Conservation (phyloP, 2,329 filamentous ascomycete genomes). For the Coniochaeta hoffmannii region DNA sequence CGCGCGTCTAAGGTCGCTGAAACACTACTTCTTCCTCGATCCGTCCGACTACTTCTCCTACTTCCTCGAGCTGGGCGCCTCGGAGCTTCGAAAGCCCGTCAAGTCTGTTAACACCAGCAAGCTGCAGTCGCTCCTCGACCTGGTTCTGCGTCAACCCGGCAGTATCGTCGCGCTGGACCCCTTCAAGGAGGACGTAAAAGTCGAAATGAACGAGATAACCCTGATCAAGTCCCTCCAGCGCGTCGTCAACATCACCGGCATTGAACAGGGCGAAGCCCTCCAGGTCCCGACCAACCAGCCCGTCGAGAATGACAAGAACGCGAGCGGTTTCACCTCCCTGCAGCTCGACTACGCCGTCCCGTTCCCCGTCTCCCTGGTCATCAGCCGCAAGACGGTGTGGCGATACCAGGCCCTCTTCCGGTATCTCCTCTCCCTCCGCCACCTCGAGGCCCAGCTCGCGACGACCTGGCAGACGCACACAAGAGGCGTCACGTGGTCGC, state of each 20-base stretch:
- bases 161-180: slow-evolving; percentile 90
- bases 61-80: slow-evolving; percentile 85
- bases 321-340: slow-evolving; percentile 83
- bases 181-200: slow-evolving; percentile 97
- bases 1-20: slow-evolving; percentile 78
- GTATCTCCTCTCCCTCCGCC: slow-evolving; percentile 81
- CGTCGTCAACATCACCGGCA: slow-evolving; percentile 92
- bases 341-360: slow-evolving; percentile 93
- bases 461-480: slow-evolving; percentile 87
- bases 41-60: slow-evolving; percentile 97
- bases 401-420: slow-evolving; percentile 94
- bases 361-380: slow-evolving; percentile 90
- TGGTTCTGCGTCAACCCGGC: slow-evolving; percentile 92
- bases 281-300: slow-evolving; percentile 60
- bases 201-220: slow-evolving; percentile 92
- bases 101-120: slow-evolving; percentile 87
- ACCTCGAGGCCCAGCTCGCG: slow-evolving; percentile 81
- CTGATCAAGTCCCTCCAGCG: slow-evolving; percentile 92
- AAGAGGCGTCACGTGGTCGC: slow-evolving; percentile 72
- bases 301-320: slow-evolving; percentile 77
- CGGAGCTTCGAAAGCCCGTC: slow-evolving; percentile 84
- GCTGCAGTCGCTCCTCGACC: slow-evolving; percentile 88
- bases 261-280: slow-evolving; percentile 81
- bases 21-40: slow-evolving; percentile 99
- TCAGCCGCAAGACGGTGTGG: slow-evolving; percentile 93